phyloP scores from a whole-genome alignment of 1,284 basidiomycete genomes.

The Puccinia coronata region DNA sequence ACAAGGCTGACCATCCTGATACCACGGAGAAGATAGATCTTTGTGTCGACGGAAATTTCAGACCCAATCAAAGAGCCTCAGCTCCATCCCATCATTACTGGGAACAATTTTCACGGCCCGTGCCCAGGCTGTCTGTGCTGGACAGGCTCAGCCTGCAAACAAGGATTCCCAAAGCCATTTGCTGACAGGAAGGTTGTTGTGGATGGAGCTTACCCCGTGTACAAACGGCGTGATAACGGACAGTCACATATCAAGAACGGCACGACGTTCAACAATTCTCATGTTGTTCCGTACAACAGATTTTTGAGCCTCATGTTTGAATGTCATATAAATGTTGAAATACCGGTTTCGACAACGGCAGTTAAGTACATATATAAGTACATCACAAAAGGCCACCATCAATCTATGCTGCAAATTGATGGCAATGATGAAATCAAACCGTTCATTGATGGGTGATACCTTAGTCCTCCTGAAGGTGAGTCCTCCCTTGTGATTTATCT shows the following conservation, averaged over 20 bases:
- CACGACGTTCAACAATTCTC: not conserved
- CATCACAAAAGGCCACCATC: slow-evolving; percentile 10
- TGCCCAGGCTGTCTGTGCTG: slow-evolving; percentile 60
- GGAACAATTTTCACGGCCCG: slow-evolving; percentile 63
- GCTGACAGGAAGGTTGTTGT: slow-evolving; percentile 58
- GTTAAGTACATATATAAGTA: no score
- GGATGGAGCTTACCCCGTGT: slow-evolving; percentile 60
- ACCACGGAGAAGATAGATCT: no score
- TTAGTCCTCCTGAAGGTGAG: slow-evolving; percentile 17
- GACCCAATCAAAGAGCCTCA: slow-evolving; percentile 60
- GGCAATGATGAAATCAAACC: not conserved
- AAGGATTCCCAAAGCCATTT: slow-evolving; percentile 62
- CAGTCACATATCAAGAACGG: not conserved
- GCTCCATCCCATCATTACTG: no score
- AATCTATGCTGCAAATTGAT: not conserved
- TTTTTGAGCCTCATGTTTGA: not conserved
- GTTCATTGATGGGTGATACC: slow-evolving; percentile 8
- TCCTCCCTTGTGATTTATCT: not conserved
- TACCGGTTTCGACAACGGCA: no score
- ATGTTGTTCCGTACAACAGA: not conserved
- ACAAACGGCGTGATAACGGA: slow-evolving; percentile 17
- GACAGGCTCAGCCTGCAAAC: no score
- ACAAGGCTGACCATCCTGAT: no score
- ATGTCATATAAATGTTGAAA: not conserved
- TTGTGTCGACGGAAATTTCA: slow-evolving; percentile 56